Conservation (phyloP, 2,329 filamentous ascomycete genomes). For the Neonectria neomacrospora region DNA sequence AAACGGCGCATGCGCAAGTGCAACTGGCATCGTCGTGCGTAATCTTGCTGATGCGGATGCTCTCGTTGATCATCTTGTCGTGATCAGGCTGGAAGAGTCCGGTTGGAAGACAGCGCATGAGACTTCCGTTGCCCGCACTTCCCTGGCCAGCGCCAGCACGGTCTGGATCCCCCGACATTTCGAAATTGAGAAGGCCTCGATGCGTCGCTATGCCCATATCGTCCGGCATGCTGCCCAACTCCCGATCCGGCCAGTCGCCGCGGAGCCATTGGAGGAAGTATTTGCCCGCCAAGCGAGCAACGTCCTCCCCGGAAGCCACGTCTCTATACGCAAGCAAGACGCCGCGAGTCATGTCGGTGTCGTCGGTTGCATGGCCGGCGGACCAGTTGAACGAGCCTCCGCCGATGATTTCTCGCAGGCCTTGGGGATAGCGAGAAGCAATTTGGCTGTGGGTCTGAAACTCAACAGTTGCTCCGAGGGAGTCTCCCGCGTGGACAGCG, state of each 20-base stretch:
- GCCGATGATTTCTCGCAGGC: slow-evolving; percentile 55
- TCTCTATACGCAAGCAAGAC: slow-evolving; percentile 57
- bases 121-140: slow-evolving; percentile 56
- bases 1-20: slow-evolving; percentile 52
- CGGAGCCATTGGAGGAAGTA: slow-evolving; percentile 55
- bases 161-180: slow-evolving; percentile 43
- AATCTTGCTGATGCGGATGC: slow-evolving; percentile 51
- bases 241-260: slow-evolving; percentile 57
- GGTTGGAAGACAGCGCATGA: slow-evolving; percentile 61
- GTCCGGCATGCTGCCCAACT: slow-evolving; percentile 45
- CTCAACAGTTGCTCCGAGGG: slow-evolving; percentile 58
- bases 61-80: slow-evolving; percentile 46
- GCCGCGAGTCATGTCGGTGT: slow-evolving; percentile 59
- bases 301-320: slow-evolving; percentile 34
- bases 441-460: slow-evolving; percentile 52
- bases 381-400: slow-evolving; percentile 57
- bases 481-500: slow-evolving; percentile 59
- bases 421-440: slow-evolving; percentile 48
- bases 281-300: slow-evolving; percentile 50
- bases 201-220: slow-evolving; percentile 52
- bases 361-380: slow-evolving; percentile 58
- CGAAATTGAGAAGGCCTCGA: slow-evolving; percentile 48
- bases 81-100: slow-evolving; percentile 51
- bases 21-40: slow-evolving; percentile 54
- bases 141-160: slow-evolving; percentile 52